These are phyloP conservation scores for Calycina herbarum DNA, from an alignment of 2,329 filamentous ascomycete genomes.

Conservation along the genomic window DNA sequence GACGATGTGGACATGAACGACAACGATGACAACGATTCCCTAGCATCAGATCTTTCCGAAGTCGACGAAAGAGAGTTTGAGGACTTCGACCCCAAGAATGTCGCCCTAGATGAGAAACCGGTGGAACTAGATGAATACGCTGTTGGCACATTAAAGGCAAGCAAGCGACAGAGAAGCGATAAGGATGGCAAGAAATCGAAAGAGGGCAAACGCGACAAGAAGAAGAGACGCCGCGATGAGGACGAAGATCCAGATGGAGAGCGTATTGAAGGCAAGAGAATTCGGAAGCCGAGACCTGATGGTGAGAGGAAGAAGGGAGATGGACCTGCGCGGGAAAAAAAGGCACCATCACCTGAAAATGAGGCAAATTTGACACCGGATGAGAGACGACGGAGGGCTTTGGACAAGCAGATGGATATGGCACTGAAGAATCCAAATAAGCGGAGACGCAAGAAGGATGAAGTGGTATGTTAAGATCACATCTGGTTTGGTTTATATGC, in stretches of 20 bases:
- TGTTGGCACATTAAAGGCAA: conserved; percentile 62
- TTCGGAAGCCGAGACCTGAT: conserved; percentile 43
- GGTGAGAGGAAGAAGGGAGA: conserved; percentile 37
- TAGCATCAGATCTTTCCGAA: conserved; percentile 59
- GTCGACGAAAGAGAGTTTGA: conserved; percentile 70
- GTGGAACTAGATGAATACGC: conserved; percentile 69
- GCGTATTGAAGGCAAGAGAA: conserved; percentile 54
- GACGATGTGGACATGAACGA: conserved; percentile 34
- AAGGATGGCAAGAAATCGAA: conserved; percentile 70
- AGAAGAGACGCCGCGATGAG: conserved; percentile 60
- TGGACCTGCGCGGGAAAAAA: conserved; percentile 43
- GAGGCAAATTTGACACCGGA: conserved; percentile 81
- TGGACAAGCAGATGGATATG: conserved; percentile 85
- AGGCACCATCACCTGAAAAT: conserved; percentile 60
- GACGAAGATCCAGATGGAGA: conserved; percentile 48
- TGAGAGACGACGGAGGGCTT: conserved; percentile 77
- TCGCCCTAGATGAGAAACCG: conserved; percentile 62
- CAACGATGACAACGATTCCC: conserved; percentile 33
- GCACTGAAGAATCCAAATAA: conserved; percentile 80
- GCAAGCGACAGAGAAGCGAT: conserved; percentile 64
- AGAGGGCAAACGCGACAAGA: conserved; percentile 63
- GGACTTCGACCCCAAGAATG: conserved; percentile 65
- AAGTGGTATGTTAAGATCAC: conserved; percentile 64
- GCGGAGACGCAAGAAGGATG: conserved; percentile 71
- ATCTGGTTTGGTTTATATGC: conserved; percentile 8